Conservation (phyloP, 176 grass and related monocot genomes). For the Eragrostis nindensis region DNA sequence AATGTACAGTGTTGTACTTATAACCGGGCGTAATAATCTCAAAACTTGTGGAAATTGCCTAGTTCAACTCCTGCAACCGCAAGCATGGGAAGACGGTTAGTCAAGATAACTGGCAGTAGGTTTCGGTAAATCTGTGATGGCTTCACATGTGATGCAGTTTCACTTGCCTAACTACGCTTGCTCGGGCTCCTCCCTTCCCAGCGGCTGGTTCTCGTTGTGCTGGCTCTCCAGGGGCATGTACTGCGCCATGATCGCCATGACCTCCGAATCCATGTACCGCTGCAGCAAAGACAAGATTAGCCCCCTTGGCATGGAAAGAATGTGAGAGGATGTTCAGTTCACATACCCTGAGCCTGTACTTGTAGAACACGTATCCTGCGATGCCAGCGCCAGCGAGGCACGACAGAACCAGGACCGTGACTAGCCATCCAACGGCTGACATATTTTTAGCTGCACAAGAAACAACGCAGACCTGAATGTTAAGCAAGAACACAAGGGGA, state of each 20-base stretch:
- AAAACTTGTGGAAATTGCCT: not conserved
- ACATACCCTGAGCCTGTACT: constrained; percentile 86
- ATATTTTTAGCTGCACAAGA: constrained; percentile 56
- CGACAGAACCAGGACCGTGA: constrained; percentile 59
- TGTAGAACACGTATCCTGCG: constrained; percentile 86
- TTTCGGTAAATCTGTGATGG: not conserved
- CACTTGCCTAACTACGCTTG: constrained; percentile 38
- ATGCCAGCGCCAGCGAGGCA: constrained; percentile 55
- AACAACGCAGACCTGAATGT: not conserved
- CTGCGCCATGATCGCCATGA: constrained; percentile 89
- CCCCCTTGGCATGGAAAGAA: not conserved
- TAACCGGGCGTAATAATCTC: not conserved
- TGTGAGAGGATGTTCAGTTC: not conserved
- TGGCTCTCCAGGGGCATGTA: constrained; percentile 88
- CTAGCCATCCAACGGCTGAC: constrained; percentile 55
- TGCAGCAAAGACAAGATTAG: constrained; percentile 24
- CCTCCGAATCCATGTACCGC: constrained; percentile 90
- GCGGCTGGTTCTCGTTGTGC: constrained; percentile 53
- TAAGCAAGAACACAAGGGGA: not conserved
- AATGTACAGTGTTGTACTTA: not conserved
- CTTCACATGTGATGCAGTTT: not conserved
- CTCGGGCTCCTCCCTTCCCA: constrained; percentile 56
- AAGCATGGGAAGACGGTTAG: not conserved
- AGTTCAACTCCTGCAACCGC: not conserved
- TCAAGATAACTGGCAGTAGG: not conserved